phyloP scores from a whole-genome alignment of 352 stramenopile species.

The Pseudoperonospora humuli region DNA sequence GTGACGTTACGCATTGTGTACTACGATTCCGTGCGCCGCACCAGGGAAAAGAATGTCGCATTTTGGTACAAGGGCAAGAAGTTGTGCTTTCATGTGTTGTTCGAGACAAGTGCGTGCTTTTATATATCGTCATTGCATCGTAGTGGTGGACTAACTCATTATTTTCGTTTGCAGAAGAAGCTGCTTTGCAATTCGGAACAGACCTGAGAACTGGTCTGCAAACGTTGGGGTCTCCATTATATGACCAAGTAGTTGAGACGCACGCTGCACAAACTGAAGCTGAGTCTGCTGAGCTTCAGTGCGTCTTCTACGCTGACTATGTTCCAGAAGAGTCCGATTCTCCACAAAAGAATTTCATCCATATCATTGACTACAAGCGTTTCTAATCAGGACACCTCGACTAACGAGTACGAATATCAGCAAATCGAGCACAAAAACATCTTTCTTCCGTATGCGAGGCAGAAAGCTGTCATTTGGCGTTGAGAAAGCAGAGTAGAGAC shows the following conservation, averaged over 20 bases:
- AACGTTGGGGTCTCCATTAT: conserved; percentile 1
- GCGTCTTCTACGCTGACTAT: not conserved
- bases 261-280: not conserved
- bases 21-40: conserved; percentile 5
- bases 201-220: not conserved
- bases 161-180: conserved; percentile 6
- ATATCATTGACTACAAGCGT: not conserved
- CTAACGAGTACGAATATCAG: conserved; percentile 3
- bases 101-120: conserved; percentile 5
- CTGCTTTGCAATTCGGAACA: conserved; percentile 6
- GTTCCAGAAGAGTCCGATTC: not conserved
- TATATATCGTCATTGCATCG: not conserved
- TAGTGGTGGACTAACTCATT: not conserved
- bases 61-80: conserved; percentile 5
- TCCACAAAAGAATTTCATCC: conserved; percentile 3
- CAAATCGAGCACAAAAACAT: not conserved
- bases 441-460: not conserved
- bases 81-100: conserved; percentile 7
- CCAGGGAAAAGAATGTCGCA: not conserved
- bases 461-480: conserved; percentile 10
- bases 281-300: conserved; percentile 2
- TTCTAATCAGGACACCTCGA: not conserved
- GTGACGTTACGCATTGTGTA: too few relatives aligned
- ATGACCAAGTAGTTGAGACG: not conserved
- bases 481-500: conserved; percentile 1